Evolutionary conservation across 805 yeast species (phyloP).

Genomic region (Yarrowia sp.): DNA sequence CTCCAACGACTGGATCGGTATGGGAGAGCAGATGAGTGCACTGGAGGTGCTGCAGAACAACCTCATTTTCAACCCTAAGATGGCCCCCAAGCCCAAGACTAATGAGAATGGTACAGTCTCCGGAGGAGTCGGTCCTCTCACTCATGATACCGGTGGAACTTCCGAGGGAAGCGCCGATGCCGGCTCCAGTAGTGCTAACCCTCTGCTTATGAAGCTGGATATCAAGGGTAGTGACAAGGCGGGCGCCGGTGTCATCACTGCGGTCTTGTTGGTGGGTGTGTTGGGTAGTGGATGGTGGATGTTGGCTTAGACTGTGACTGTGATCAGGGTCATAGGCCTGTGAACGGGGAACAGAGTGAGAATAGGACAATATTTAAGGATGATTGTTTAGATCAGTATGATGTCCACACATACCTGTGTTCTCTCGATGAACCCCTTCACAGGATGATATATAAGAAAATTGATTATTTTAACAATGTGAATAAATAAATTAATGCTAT

Average conservation of each 20-base stretch:
- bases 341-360: too few relatives aligned
- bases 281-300: constrained; percentile 78
- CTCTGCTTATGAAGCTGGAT: constrained; percentile 28
- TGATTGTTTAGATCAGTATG: too few relatives aligned
- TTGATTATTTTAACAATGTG: background rate
- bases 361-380: too few relatives aligned
- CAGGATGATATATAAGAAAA: background rate
- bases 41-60: constrained; percentile 57
- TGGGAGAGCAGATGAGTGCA: constrained; percentile 83
- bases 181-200: constrained; percentile 36
- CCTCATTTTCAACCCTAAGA: constrained; percentile 38
- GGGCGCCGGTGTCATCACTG: constrained; percentile 89
- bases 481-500: background rate
- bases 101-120: constrained; percentile 38
- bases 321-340: too few relatives aligned
- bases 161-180: constrained; percentile 47
- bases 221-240: constrained; percentile 67
- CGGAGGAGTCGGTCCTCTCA: constrained; percentile 47
- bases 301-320: constrained; percentile 43
- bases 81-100: constrained; percentile 29
- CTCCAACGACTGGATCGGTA: constrained; percentile 59
- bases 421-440: too few relatives aligned
- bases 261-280: constrained; percentile 58
- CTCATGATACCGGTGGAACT: constrained; percentile 63
- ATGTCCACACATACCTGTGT: too few relatives aligned